A percentile compares a stretch with the other conserved stretches of the same genome.
These are phyloP conservation scores for Bipolaris sorokiniana DNA, from an alignment of 2,329 filamentous ascomycete species.

Conservation along the genomic window DNA sequence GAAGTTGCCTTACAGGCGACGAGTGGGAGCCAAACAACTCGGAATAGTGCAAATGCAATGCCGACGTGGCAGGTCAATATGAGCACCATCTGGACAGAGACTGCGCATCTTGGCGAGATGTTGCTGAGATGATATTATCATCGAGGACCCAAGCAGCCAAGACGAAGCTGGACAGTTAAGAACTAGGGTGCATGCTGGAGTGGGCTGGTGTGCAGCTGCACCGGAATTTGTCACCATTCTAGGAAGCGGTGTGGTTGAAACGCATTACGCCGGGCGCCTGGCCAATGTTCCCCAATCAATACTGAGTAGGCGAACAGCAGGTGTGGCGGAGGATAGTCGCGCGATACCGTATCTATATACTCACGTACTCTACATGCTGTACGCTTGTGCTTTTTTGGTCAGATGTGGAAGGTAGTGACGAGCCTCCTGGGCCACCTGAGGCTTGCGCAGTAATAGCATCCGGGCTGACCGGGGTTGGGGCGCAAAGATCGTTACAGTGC, in stretches of 20 bases:
- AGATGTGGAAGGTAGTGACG: neutral
- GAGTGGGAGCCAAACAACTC: neutral
- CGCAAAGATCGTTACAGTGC: neutral
- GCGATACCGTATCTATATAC: neutral
- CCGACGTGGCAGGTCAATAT: neutral
- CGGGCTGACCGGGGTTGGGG: neutral
- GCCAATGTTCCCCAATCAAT: neutral
- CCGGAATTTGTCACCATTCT: constrained; percentile 11
- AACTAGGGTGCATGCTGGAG: neutral
- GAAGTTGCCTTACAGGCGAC: neutral
- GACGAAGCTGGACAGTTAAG: neutral
- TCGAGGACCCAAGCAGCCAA: neutral
- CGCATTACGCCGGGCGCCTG: neutral
- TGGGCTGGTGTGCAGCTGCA: neutral
- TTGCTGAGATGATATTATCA: neutral
- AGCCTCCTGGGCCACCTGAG: neutral
- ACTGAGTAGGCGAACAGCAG: neutral
- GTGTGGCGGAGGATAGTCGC: neutral
- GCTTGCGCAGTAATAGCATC: too few relatives aligned
- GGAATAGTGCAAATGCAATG: neutral
- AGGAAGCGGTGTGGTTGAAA: neutral
- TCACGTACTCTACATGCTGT: too few relatives aligned
- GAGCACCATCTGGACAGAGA: too few relatives aligned
- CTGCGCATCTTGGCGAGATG: neutral
- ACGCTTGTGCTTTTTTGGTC: neutral